Evolutionary conservation across 768 basidiomycete genomes (phyloP).

Genomic region (Pulveroboletus sp.): DNA sequence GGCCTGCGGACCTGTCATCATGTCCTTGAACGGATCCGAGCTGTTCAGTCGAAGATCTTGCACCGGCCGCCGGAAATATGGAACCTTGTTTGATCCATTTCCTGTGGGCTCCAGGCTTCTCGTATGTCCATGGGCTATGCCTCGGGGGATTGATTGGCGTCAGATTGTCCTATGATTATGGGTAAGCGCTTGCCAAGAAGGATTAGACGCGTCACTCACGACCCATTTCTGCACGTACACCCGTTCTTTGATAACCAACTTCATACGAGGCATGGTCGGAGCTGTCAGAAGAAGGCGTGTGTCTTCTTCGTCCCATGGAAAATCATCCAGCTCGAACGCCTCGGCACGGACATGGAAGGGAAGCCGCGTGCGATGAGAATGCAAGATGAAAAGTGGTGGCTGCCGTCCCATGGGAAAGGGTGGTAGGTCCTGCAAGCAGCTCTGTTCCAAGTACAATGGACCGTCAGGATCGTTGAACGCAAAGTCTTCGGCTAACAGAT

Average conservation of each 20-base stretch:
- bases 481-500: slow-evolving; percentile 22
- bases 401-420: slow-evolving; percentile 29
- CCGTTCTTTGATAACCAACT: slow-evolving; percentile 32
- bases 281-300: slow-evolving; percentile 20
- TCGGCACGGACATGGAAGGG: slow-evolving; percentile 21
- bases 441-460: slow-evolving; percentile 8
- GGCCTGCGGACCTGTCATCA: neutral
- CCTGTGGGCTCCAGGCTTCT: slow-evolving; percentile 15
- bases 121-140: slow-evolving; percentile 30
- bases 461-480: slow-evolving; percentile 15
- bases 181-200: slow-evolving; percentile 6
- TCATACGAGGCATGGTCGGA: slow-evolving; percentile 37
- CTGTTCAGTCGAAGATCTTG: slow-evolving; percentile 5
- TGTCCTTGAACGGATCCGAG: neutral
- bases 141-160: slow-evolving; percentile 20
- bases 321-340: slow-evolving; percentile 17
- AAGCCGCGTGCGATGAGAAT: slow-evolving; percentile 21
- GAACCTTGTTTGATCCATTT: slow-evolving; percentile 32
- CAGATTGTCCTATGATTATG: slow-evolving; percentile 17
- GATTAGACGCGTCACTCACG: slow-evolving; percentile 22
- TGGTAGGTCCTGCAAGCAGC: slow-evolving; percentile 22
- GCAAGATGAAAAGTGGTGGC: slow-evolving; percentile 29
- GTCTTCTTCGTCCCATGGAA: slow-evolving; percentile 18
- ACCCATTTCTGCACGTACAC: slow-evolving; percentile 34
- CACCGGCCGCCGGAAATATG: slow-evolving; percentile 22